These are phyloP conservation scores for Trametes punicea DNA, from an alignment of 768 basidiomycete species.

Conservation along the genomic window DNA sequence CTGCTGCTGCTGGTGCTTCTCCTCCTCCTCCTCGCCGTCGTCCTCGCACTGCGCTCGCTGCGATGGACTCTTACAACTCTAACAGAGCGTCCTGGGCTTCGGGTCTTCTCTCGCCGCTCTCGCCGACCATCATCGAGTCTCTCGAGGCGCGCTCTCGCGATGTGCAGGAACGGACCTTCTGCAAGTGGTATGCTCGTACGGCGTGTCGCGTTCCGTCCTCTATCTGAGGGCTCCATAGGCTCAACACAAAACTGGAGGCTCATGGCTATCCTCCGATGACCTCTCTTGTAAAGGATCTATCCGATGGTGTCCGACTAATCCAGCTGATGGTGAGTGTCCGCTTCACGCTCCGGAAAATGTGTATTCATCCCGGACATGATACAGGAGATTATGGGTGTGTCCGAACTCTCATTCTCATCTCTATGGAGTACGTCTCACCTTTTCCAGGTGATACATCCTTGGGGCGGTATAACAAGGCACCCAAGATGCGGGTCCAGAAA, in stretches of 20 bases:
- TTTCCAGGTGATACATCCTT: slow-evolving; percentile 79
- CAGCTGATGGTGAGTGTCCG: slow-evolving; percentile 74
- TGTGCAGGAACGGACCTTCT: slow-evolving; percentile 66
- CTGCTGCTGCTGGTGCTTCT: background rate
- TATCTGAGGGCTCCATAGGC: slow-evolving; percentile 47
- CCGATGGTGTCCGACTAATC: slow-evolving; percentile 92
- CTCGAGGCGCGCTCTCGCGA: slow-evolving; percentile 56
- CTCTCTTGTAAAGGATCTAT: slow-evolving; percentile 86
- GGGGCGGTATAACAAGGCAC: slow-evolving; percentile 89
- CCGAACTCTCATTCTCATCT: slow-evolving; percentile 4
- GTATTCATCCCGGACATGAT: background rate
- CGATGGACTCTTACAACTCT: slow-evolving; percentile 8
- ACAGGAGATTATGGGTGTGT: slow-evolving; percentile 94
- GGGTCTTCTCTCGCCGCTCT: slow-evolving; percentile 10
- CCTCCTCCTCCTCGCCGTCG: background rate
- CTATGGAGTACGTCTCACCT: background rate
- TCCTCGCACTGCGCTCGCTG: background rate
- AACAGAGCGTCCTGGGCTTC: slow-evolving; percentile 11
- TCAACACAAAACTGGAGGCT: slow-evolving; percentile 91
- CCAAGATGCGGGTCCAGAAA: slow-evolving; percentile 91
- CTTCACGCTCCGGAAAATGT: background rate
- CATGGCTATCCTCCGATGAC: slow-evolving; percentile 84
- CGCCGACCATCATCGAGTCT: slow-evolving; percentile 42
- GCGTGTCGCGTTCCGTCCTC: background rate
- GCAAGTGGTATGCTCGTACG: slow-evolving; percentile 66